Percentiles rank a stretch among this genome's conserved stretches.
Evolutionary conservation across 768 basidiomycete species (phyloP).

Genomic region (Suillus fuscotomentosus): DNA sequence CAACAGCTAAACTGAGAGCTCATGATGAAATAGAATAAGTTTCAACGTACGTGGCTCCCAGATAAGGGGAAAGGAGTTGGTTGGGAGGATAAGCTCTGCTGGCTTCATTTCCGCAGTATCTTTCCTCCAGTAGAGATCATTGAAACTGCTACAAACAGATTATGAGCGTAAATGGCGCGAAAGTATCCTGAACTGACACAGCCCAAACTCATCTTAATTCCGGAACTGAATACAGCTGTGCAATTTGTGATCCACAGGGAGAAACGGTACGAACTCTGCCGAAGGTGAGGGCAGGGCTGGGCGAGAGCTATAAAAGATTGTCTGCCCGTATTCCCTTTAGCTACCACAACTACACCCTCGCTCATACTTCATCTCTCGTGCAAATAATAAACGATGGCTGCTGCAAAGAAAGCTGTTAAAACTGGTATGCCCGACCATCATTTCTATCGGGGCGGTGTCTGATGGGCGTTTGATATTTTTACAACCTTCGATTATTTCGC

Average conservation of each 20-base stretch:
- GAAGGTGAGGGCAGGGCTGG: constrained; percentile 29
- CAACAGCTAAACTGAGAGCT: background rate
- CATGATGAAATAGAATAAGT: background rate
- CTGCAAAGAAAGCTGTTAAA: constrained; percentile 23
- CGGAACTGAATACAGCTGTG: background rate
- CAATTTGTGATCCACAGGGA: constrained; percentile 1
- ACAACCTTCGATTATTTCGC: background rate
- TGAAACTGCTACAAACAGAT: constrained; percentile 5
- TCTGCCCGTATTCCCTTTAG: background rate
- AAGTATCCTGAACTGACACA: constrained; percentile 9
- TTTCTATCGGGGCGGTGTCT: background rate
- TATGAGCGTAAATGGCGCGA: constrained; percentile 4
- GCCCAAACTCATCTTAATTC: background rate
- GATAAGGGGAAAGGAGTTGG: constrained; percentile 23
- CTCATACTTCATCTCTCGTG: constrained; percentile 1
- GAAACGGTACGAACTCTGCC: constrained; percentile 17
- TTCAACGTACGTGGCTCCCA: constrained; percentile 6
- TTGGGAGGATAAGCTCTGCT: constrained; percentile 21
- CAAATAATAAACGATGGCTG: constrained; percentile 18
- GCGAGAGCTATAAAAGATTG: constrained; percentile 21
- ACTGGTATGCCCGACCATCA: constrained; percentile 20
- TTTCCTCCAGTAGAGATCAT: constrained; percentile 9
- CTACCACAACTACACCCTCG: constrained; percentile 1
- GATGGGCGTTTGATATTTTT: background rate
- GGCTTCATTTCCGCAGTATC: constrained; percentile 17